phyloP scores from a whole-genome alignment of 2,329 filamentous ascomycete species.

The Arthrobotrys megalospora region DNA sequence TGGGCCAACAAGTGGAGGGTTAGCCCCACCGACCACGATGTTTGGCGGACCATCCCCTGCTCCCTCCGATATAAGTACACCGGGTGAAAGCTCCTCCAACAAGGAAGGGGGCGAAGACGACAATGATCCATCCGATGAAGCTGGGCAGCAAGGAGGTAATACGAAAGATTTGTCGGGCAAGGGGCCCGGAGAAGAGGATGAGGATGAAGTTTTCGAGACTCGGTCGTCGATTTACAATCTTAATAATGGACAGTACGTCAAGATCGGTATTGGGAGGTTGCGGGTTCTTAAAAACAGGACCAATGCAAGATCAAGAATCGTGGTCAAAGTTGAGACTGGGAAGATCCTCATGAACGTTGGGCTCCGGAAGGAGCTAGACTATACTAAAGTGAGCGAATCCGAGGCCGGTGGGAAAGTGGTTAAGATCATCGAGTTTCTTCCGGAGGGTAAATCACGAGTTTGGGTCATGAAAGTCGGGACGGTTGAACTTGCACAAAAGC shows the following conservation, averaged over 20 bases:
- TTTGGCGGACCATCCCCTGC: slow-evolving; percentile 56
- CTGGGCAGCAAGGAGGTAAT: slow-evolving; percentile 43
- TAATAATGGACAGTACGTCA: slow-evolving; percentile 59
- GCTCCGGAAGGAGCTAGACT: slow-evolving; percentile 62
- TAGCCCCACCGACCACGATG: slow-evolving; percentile 45
- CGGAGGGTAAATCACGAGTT: slow-evolving; percentile 51
- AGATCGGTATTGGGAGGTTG: slow-evolving; percentile 62
- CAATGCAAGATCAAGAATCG: slow-evolving; percentile 62
- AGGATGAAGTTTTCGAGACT: slow-evolving; percentile 63
- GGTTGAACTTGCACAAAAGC: slow-evolving; percentile 60
- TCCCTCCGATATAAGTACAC: slow-evolving; percentile 59
- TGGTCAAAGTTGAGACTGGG: slow-evolving; percentile 64
- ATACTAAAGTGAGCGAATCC: slow-evolving; percentile 56
- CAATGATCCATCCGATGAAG: slow-evolving; percentile 62
- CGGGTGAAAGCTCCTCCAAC: slow-evolving; percentile 61
- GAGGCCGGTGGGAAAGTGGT: slow-evolving; percentile 61
- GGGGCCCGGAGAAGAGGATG: slow-evolving; percentile 64
- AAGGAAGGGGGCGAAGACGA: slow-evolving; percentile 62
- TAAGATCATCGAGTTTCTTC: slow-evolving; percentile 62
- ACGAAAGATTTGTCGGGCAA: slow-evolving; percentile 61
- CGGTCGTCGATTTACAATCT: slow-evolving; percentile 63
- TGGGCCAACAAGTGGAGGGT: slow-evolving; percentile 26
- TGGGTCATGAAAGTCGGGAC: slow-evolving; percentile 63
- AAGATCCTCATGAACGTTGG: slow-evolving; percentile 64
- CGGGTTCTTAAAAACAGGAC: slow-evolving; percentile 64